phyloP scores from a whole-genome alignment of 805 yeast genomes.

The Ogataea wickerhamii region DNA sequence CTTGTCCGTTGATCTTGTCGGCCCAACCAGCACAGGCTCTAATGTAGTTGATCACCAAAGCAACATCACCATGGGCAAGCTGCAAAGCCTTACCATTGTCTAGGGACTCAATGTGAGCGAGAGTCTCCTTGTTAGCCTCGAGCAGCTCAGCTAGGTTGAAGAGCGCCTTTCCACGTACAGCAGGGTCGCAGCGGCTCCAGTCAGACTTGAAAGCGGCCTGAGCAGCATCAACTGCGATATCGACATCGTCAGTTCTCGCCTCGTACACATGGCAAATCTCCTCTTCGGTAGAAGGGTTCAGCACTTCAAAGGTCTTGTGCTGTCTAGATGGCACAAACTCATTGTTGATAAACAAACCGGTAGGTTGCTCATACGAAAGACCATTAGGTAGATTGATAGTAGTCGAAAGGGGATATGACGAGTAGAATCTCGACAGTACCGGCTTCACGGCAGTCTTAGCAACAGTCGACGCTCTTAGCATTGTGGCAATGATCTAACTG shows the following conservation, averaged over 20 bases:
- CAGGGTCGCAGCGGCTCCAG: constrained; percentile 62
- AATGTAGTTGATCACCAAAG: constrained; percentile 58
- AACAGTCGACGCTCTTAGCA: constrained; percentile 20
- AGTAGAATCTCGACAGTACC: constrained; percentile 21
- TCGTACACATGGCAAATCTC: constrained; percentile 48
- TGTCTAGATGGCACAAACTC: constrained; percentile 49
- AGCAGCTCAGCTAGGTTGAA: constrained; percentile 64
- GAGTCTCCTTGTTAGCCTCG: constrained; percentile 58
- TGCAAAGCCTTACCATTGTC: constrained; percentile 76
- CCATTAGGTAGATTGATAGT: constrained; percentile 68
- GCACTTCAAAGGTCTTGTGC: constrained; percentile 49
- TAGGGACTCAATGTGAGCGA: constrained; percentile 66
- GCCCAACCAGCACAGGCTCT: constrained; percentile 74
- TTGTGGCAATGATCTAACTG: too few species aligned
- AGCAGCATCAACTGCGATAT: constrained; percentile 67
- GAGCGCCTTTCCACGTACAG: constrained; percentile 49
- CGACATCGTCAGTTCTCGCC: constrained; percentile 61
- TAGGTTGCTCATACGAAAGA: constrained; percentile 51
- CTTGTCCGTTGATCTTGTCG: constrained; percentile 63
- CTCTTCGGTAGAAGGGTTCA: constrained; percentile 52
- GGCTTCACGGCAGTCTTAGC: constrained; percentile 15
- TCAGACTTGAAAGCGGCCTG: constrained; percentile 50
- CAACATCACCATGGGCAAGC: constrained; percentile 65
- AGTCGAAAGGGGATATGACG: constrained; percentile 34
- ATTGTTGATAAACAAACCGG: constrained; percentile 57